Evolutionary conservation across 176 grass and related monocot species (phyloP).

Genomic region (Rhynchospora pubera): DNA sequence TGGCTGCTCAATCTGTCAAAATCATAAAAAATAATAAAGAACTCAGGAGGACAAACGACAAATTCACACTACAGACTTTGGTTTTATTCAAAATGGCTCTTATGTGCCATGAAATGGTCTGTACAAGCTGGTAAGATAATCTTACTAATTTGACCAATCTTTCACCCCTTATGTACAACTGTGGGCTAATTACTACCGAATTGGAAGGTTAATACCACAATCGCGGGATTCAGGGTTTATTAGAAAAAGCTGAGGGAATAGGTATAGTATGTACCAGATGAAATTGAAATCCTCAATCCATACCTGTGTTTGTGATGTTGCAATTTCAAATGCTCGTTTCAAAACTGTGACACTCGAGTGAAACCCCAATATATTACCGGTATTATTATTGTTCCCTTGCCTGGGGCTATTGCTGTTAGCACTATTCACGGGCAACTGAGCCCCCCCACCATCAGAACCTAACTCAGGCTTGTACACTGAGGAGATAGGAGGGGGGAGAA

Average conservation of each 20-base stretch:
- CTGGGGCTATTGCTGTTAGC: conserved; percentile 30
- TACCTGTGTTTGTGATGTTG: conserved; percentile 94
- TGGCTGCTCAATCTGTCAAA: conserved; percentile 83
- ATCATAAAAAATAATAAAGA: background rate
- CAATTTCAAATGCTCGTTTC: conserved; percentile 91
- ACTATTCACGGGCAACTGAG: conserved; percentile 23
- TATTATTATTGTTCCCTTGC: conserved; percentile 26
- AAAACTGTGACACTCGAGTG: conserved; percentile 82
- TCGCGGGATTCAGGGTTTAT: background rate
- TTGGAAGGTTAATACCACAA: background rate
- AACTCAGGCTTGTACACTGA: conserved; percentile 59
- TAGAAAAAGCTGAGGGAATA: background rate
- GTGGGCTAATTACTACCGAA: background rate
- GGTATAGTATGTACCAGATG: background rate
- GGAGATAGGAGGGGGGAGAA: conserved; percentile 78
- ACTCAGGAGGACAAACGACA: background rate
- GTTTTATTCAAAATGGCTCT: background rate
- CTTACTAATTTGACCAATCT: background rate
- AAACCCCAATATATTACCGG: conserved; percentile 51
- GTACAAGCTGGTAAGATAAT: background rate
- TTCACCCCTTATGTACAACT: background rate
- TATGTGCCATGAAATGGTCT: background rate
- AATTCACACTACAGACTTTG: background rate
- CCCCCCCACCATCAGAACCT: conserved; percentile 39
- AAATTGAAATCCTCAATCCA: background rate